Evolutionary conservation across 495 filamentous ascomycete species (phyloP), one percentile per base, ranked within the genome.

Genomic region (Hypoxylon fuscum): DNA sequence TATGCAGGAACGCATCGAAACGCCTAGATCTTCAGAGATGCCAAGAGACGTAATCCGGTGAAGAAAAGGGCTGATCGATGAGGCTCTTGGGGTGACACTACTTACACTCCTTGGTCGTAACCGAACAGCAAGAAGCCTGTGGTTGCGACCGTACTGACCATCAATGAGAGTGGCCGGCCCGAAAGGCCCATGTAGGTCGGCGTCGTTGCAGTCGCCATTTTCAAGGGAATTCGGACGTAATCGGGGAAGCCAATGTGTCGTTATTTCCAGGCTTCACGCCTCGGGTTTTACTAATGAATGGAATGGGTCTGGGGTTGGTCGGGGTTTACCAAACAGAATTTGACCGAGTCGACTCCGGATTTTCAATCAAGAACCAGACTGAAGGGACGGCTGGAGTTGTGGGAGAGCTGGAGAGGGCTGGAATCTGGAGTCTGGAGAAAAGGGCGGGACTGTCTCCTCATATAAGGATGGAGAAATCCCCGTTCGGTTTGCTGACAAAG

Each of bases 91-190:
- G 18, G 21, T 20, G 21, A 15, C 20, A 12, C 25, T 29, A 59
- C 57, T 58, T 46, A 68, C 63, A 72, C 69, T 71, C 81, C 80
- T 70, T 83, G 86, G 54, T 89, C 86, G 69, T 90, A 89, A 66
- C 88, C 89, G 70, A 91, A 92, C 4, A 91, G 81, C 25, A 92
- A 71, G 73, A 91, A 91, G 22, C 87, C 89, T 41, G 87, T 89
- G 0, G 89, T 91, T 15, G 88, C 86, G 35, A 92, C 83, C 8
- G 57, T 61, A 20, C 57, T 87, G 31, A 92, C 79, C 18, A 81
- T 77, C 58, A 88, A 68, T 14, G 85, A 86, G 38, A 92, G 80
- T n/a, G 79, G 76, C 67, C 75, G 79, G 72, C 88, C 89, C 35
- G 77, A 81, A 55, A 91, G 79, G 72, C 89, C 89, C 71, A 85